Percentiles rank a stretch among this genome's conserved stretches.
Evolutionary conservation across 2,329 filamentous ascomycete genomes (phyloP).

Genomic region (Beauveria scarabaeidicola): DNA sequence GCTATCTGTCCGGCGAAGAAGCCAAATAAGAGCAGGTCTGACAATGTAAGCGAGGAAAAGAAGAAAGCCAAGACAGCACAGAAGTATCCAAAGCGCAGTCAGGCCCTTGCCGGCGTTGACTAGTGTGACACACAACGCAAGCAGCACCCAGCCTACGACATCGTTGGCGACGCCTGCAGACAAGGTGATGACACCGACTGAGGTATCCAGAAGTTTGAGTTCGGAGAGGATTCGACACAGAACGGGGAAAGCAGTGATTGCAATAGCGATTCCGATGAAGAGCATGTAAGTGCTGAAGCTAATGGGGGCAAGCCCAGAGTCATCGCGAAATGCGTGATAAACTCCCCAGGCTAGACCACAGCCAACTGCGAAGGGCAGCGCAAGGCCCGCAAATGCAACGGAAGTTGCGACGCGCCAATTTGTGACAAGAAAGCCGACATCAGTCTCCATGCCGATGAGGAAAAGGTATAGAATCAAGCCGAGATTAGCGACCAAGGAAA

Average conservation of each 20-base stretch:
- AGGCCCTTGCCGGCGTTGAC: conserved; percentile 81
- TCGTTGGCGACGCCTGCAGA: conserved; percentile 92
- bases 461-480: conserved; percentile 82
- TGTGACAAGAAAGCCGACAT: conserved; percentile 64
- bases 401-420: conserved; percentile 76
- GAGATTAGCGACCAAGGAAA: conserved; percentile 72
- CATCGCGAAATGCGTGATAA: conserved; percentile 59
- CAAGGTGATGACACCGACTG: conserved; percentile 79
- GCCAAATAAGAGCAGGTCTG: conserved; percentile 65
- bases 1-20: conserved; percentile 64
- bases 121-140: conserved; percentile 85
- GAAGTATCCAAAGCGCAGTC: conserved; percentile 74
- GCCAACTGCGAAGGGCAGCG: conserved; percentile 73
- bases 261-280: conserved; percentile 88
- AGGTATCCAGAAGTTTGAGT: conserved; percentile 72
- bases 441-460: conserved; percentile 79
- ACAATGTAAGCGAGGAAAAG: conserved; percentile 67
- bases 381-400: conserved; percentile 73
- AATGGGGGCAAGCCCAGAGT: conserved; percentile 32
- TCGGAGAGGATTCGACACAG: conserved; percentile 90
- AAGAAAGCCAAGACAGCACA: conserved; percentile 66
- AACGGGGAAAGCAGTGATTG: conserved; percentile 87
- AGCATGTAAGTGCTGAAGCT: conserved; percentile 48
- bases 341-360: conserved; percentile 73
- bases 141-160: conserved; percentile 68